A percentile compares a stretch with the other conserved stretches of the same genome.
Conservation (phyloP, 2,329 filamentous ascomycete genomes). For the Xylaria sp. region DNA sequence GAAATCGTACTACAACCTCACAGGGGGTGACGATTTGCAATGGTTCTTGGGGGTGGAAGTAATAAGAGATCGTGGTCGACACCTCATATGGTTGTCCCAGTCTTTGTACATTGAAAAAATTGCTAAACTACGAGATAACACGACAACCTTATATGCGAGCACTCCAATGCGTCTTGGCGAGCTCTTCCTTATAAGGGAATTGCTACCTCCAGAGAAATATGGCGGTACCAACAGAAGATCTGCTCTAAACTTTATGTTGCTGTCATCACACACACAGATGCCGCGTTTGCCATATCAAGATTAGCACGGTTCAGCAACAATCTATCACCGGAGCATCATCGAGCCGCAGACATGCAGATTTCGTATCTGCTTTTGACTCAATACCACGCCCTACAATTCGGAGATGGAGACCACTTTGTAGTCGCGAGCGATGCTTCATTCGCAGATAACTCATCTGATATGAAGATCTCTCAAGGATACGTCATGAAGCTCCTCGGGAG, state of each 20-base stretch:
- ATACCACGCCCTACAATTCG: no score
- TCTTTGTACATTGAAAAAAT: conserved; percentile 5
- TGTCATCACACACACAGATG: not conserved
- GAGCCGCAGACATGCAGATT: not conserved
- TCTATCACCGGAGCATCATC: not conserved
- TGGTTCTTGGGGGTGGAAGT: conserved; percentile 1
- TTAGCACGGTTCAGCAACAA: not conserved
- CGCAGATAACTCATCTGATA: no score
- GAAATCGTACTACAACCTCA: not conserved
- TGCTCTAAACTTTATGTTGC: no score
- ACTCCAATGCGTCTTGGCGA: not conserved
- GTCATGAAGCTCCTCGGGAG: no score
- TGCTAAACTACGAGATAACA: not conserved
- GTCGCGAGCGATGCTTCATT: no score
- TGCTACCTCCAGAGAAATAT: no score
- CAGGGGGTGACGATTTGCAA: not conserved
- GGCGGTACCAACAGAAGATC: no score
- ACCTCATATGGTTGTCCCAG: not conserved
- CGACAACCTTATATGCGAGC: not conserved
- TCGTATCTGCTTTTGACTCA: no score
- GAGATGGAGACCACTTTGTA: no score
- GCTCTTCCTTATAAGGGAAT: no score
- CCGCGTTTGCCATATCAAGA: not conserved
- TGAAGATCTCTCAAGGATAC: no score
- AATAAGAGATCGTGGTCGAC: not conserved